phyloP scores from a whole-genome alignment of 2,329 filamentous ascomycete species.

The Aspergillus sp. region DNA sequence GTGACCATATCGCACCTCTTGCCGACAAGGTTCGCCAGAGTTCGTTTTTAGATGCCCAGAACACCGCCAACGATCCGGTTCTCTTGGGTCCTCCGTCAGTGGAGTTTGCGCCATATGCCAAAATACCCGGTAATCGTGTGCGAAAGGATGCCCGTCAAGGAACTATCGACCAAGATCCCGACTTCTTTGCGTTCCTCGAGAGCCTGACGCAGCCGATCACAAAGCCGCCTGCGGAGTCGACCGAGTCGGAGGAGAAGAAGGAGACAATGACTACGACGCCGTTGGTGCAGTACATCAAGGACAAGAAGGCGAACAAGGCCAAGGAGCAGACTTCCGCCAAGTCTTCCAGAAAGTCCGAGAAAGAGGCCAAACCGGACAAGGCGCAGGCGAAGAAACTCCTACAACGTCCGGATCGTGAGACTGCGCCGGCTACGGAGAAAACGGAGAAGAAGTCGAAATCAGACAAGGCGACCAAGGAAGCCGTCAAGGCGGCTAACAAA shows the following conservation, averaged over 20 bases:
- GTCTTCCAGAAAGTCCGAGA: constrained; percentile 35
- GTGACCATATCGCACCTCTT: constrained; percentile 60
- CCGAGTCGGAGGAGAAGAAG: constrained; percentile 46
- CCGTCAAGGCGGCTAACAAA: constrained; percentile 51
- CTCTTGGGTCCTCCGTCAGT: constrained; percentile 72
- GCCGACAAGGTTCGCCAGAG: constrained; percentile 62
- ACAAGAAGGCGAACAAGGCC: constrained; percentile 77
- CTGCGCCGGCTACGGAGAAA: constrained; percentile 25
- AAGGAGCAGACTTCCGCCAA: constrained; percentile 52
- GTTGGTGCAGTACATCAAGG: constrained; percentile 78
- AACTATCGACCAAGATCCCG: constrained; percentile 91
- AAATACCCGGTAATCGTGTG: constrained; percentile 66
- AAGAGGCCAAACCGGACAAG: constrained; percentile 36
- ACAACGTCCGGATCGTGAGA: constrained; percentile 32
- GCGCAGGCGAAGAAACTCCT: constrained; percentile 38
- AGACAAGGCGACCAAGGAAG: constrained; percentile 58
- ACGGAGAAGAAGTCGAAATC: constrained; percentile 32
- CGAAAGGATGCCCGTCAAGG: constrained; percentile 80
- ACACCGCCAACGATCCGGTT: constrained; percentile 62
- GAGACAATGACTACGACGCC: constrained; percentile 75
- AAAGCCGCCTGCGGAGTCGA: constrained; percentile 47
- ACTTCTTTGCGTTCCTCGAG: constrained; percentile 90
- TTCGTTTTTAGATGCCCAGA: constrained; percentile 74
- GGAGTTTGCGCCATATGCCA: constrained; percentile 78
- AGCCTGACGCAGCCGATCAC: constrained; percentile 67